phyloP scores from a whole-genome alignment of 331 rosid genomes.

The Acacia pycnantha region DNA sequence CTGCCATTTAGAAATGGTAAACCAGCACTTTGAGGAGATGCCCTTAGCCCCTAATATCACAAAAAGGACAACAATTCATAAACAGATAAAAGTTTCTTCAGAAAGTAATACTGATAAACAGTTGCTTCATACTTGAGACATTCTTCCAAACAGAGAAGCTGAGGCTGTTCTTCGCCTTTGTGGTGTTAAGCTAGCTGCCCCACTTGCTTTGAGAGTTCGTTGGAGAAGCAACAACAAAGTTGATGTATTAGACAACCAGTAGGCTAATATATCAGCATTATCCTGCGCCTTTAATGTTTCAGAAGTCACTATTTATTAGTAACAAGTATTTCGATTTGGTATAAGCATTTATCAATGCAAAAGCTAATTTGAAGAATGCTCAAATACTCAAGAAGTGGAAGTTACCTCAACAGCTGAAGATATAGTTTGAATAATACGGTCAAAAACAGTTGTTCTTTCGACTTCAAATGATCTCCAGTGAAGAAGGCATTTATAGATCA shows the following conservation, averaged over 20 bases:
- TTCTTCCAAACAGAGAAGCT: slow-evolving; percentile 78
- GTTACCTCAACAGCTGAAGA: slow-evolving; percentile 73
- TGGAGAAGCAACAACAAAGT: slow-evolving; percentile 72
- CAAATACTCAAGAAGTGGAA: slow-evolving; percentile 1
- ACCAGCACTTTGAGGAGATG: slow-evolving; percentile 75
- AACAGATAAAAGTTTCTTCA: not conserved
- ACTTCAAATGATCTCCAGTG: slow-evolving; percentile 88
- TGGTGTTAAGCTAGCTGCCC: slow-evolving; percentile 86
- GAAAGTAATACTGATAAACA: not conserved
- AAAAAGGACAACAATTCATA: not conserved
- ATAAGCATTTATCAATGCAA: not conserved
- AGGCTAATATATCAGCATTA: slow-evolving; percentile 60
- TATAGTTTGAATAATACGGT: slow-evolving; percentile 68
- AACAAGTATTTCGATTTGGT: not conserved
- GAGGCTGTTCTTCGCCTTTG: slow-evolving; percentile 73
- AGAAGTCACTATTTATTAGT: slow-evolving; percentile 21
- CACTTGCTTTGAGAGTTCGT: slow-evolving; percentile 81
- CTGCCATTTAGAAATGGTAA: slow-evolving; percentile 69
- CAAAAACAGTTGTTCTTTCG: slow-evolving; percentile 72
- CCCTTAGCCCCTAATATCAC: slow-evolving; percentile 58
- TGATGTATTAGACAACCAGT: slow-evolving; percentile 79
- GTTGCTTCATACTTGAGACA: slow-evolving; percentile 66
- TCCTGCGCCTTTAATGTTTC: slow-evolving; percentile 53
- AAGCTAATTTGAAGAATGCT: slow-evolving; percentile 3
- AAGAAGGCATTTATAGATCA: slow-evolving; percentile 76